phyloP scores from a whole-genome alignment of 2,329 filamentous ascomycete species.

The Pseudogymnoascus sp. region DNA sequence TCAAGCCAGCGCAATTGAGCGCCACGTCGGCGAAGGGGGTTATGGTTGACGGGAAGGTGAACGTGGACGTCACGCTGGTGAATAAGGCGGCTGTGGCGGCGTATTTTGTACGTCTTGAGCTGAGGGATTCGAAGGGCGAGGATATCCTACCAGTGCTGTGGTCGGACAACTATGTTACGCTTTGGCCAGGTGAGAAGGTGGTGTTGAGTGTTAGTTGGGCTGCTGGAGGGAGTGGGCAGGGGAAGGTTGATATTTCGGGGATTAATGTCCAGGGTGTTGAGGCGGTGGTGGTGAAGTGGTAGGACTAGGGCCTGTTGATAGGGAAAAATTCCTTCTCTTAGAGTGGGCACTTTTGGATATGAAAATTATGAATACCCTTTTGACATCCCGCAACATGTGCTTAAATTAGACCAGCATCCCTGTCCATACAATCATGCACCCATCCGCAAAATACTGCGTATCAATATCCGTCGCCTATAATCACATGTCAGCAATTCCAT shows the following conservation, averaged over 20 bases:
- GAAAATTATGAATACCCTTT: background rate
- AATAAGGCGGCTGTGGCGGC: constrained; percentile 48
- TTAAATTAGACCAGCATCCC: constrained; percentile 14
- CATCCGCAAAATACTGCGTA: constrained; percentile 17
- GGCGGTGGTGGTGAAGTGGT: background rate
- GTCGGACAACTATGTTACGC: constrained; percentile 57
- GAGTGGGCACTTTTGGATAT: background rate
- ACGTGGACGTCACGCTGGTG: constrained; percentile 37
- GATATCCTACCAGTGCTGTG: constrained; percentile 48
- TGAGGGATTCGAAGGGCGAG: constrained; percentile 37
- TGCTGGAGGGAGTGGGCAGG: constrained; percentile 13
- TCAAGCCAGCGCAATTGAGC: constrained; percentile 34
- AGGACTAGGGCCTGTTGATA: background rate
- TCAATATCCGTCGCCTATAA: constrained; percentile 13
- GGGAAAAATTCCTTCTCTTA: background rate
- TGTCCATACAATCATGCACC: constrained; percentile 21
- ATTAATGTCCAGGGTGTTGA: background rate
- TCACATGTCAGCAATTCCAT: background rate
- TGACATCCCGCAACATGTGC: background rate
- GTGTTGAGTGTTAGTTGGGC: constrained; percentile 29
- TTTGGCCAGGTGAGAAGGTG: constrained; percentile 50
- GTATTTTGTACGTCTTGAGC: constrained; percentile 48
- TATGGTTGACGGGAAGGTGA: constrained; percentile 12
- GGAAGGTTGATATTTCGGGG: constrained; percentile 9
- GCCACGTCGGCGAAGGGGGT: constrained; percentile 19